Evolutionary conservation across 1,139 yeast genomes (phyloP).

Genomic region (Candida pseudoviswanathii): DNA sequence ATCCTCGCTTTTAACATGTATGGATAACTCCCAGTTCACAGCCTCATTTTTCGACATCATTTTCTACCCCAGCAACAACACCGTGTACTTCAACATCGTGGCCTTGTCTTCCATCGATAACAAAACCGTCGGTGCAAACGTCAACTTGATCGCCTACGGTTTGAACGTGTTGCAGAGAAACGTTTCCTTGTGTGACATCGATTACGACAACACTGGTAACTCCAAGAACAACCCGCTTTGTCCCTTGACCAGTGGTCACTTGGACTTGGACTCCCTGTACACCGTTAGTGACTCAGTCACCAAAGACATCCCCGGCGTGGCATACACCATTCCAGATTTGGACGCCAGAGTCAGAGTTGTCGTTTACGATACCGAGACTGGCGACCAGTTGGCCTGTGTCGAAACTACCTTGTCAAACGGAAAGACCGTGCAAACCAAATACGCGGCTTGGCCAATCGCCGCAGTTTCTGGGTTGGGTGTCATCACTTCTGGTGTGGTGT

Average conservation of each 20-base stretch:
- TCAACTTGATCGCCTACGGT: slow-evolving; percentile 84
- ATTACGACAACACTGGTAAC: slow-evolving; percentile 41
- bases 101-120: slow-evolving; percentile 76
- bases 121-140: slow-evolving; percentile 68
- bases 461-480: slow-evolving; percentile 88
- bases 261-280: slow-evolving; percentile 65
- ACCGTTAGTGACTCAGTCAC: slow-evolving; percentile 45
- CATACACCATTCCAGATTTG: slow-evolving; percentile 88
- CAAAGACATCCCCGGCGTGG: slow-evolving; percentile 71
- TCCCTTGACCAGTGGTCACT: slow-evolving; percentile 86
- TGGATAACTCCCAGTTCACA: slow-evolving; percentile 85
- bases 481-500: slow-evolving; percentile 81
- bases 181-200: slow-evolving; percentile 64
- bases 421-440: slow-evolving; percentile 90
- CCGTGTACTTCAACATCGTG: slow-evolving; percentile 66
- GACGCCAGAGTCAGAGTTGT: slow-evolving; percentile 88
- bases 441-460: slow-evolving; percentile 97
- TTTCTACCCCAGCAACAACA: slow-evolving; percentile 64
- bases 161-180: slow-evolving; percentile 58
- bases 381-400: slow-evolving; percentile 75
- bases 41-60: slow-evolving; percentile 83
- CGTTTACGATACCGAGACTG: slow-evolving; percentile 46
- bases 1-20: slow-evolving; percentile 86
- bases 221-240: slow-evolving; percentile 39
- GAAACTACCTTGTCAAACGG: slow-evolving; percentile 87